Base-by-base conservation (phyloP, 2,329 filamentous ascomycete species). In the Torrubiella hemipterigena region DNA sequence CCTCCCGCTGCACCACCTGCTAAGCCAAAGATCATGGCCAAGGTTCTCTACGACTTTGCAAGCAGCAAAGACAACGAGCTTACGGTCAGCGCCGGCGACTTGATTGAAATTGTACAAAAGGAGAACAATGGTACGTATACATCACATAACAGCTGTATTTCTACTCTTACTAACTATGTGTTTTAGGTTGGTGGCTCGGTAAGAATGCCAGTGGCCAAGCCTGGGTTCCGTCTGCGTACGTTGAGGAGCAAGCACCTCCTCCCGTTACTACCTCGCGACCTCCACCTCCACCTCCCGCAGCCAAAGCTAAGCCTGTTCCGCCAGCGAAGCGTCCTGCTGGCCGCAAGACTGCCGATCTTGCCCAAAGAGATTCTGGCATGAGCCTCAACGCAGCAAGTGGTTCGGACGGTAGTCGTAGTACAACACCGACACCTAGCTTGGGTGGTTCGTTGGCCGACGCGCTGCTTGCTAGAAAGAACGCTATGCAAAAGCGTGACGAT, bases 211-310 rank as follows among this genome's bases (percentile, higher is more conserved):
- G 45, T 5, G 73, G 73, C n/a, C 84, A 91, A 56, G 91, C 86
- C 31, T 98, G 91, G 91, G 76, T 91, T 4, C 91, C 91, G 1
- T 82, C 87, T 14, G 85, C 89, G 14, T 98, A 98, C 48, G 79
- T 98, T 7, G 81, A 96, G 57, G 87, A 95, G 57, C 71, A 81
- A 50, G 69, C 73, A 5, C 68, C 73, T 4, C 71, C 74, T 16
- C 69, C 77, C 3, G 59, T 66, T 7, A 69, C 74, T 6, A 65
- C 73, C 17, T 67, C 70, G 27, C 70, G 75, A 4, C 63, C 70
- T 15, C 69, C 74, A 6, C 77, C 82, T 11, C 77, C 78, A 8
- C 74, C 81, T 2, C 73, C 77, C 4, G 54, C 54, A 4, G 55
- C 56, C 25, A 60, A 61, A 35, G 55, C 65, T 3, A 87, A 86